Base-by-base conservation (phyloP, 2,329 filamentous ascomycete species). In the Alternaria arborescens region DNA sequence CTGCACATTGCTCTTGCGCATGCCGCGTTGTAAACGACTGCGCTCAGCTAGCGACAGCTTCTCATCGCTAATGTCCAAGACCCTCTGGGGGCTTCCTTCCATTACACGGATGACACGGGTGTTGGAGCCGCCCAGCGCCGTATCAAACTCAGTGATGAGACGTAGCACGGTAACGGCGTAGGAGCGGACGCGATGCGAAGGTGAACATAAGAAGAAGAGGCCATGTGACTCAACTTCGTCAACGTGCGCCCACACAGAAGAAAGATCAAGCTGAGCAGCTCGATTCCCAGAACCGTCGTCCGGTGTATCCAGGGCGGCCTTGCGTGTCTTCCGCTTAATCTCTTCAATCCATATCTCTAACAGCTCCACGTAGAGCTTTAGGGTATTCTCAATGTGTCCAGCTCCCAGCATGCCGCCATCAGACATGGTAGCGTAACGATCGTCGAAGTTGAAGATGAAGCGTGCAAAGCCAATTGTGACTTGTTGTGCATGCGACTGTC, bases 401-500 rank as follows among this genome's bases (percentile, higher is more conserved):
- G 92, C 89, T 0, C 94, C 95, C 24, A 99, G 88, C 89, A 99
- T 95, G 3, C 95, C 95, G 32, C 96, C 95, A 73, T 99, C 95
- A 10, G 94, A 97, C 89, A 98, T 97, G 32, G 95, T 98, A 1
- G 94, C 93, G 77, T 99, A 99, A 24, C 94, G 89, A 68, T 97
- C 94, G 77, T 99, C 96, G 76, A 98, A 99, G 69, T 95, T 97
- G 82, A 99, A 99, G 54, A 99, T 99, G 79, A 98, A 99, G 26
- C 94, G 87, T 38, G 95, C 92, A 79, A 99, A 99, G 0, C 95
- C 94, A 79, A 96, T 97, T 0, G 94, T 97, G 3, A 99, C 95
- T 77, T 95, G 92, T 69, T 99, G 93, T 0, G 95, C 94, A 79
- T 97, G 91, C 8, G 91, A 92, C 73, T 99, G 95, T 32, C 92